phyloP scores from a whole-genome alignment of 805 yeast species.

The Blastobotrys americana region DNA sequence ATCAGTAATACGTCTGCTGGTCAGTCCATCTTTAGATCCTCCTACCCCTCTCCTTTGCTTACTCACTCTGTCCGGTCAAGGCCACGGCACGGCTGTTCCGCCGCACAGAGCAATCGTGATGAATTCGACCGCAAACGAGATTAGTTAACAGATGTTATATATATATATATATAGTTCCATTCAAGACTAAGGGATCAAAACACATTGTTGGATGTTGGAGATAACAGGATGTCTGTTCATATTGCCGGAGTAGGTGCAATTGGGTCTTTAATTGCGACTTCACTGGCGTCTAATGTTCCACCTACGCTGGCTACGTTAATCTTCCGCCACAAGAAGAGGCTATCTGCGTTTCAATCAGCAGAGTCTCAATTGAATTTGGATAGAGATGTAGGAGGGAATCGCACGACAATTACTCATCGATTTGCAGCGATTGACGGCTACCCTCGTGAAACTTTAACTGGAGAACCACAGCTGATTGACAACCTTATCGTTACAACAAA shows the following conservation, averaged over 20 bases:
- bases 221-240: constrained; percentile 15
- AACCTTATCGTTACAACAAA: constrained; percentile 73
- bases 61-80: neutral
- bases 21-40: too few relatives aligned
- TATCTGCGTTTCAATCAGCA: constrained; percentile 35
- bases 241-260: constrained; percentile 49
- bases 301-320: constrained; percentile 38
- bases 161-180: too few relatives aligned
- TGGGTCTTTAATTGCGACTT: constrained; percentile 45
- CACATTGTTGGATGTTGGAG: too few relatives aligned
- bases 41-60: too few relatives aligned
- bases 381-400: constrained; percentile 14
- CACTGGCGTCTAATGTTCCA: constrained; percentile 34
- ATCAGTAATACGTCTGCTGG: too few relatives aligned
- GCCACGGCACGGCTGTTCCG: too few relatives aligned
- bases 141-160: too few relatives aligned
- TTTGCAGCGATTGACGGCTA: constrained; percentile 10
- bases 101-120: too few relatives aligned
- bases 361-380: constrained; percentile 35
- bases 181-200: too few relatives aligned
- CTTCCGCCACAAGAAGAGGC: constrained; percentile 36
- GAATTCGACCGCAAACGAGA: too few relatives aligned
- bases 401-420: constrained; percentile 10
- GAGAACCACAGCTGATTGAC: constrained; percentile 33
- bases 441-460: constrained; percentile 12